Evolutionary conservation across 768 basidiomycete species (phyloP).

Genomic region (Pisolithus marmoratus): DNA sequence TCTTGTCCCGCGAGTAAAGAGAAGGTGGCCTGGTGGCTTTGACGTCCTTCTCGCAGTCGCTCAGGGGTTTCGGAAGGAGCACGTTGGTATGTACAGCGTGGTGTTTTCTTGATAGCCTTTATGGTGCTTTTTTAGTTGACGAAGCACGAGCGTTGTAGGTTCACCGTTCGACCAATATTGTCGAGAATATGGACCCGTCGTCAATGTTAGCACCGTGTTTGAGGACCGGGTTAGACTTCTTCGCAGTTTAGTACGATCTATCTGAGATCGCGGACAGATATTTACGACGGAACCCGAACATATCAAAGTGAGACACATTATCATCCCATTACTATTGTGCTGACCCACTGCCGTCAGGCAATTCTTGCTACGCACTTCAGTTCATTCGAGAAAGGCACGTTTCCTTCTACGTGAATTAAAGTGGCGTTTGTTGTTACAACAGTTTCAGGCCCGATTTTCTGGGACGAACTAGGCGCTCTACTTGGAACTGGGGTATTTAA

Average conservation of each 20-base stretch:
- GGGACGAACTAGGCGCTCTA: constrained; percentile 21
- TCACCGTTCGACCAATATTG: constrained; percentile 20
- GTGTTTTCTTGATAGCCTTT: neutral
- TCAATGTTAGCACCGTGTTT: constrained; percentile 31
- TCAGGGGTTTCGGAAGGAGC: constrained; percentile 19
- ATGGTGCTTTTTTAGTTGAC: neutral
- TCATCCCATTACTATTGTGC: neutral
- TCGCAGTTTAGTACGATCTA: neutral
- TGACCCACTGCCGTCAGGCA: constrained; percentile 20
- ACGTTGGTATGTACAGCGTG: constrained; percentile 18
- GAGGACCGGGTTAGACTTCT: constrained; percentile 30
- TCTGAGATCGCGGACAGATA: constrained; percentile 25
- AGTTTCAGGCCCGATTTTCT: constrained; percentile 10
- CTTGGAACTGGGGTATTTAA: constrained; percentile 59
- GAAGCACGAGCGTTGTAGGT: constrained; percentile 12
- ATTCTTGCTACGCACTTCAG: constrained; percentile 41
- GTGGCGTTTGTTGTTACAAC: constrained; percentile 12
- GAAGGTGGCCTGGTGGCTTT: constrained; percentile 33
- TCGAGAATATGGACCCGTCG: constrained; percentile 25
- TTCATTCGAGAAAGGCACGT: constrained; percentile 36
- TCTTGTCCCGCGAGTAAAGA: constrained; percentile 29
- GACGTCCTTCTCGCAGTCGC: constrained; percentile 24
- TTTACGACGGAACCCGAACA: constrained; percentile 45
- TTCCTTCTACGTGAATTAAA: constrained; percentile 5
- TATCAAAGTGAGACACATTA: constrained; percentile 30